These are phyloP conservation scores for Sarocladiaceae sp. DNA, from an alignment of 2,329 filamentous ascomycete genomes.

Conservation along the genomic window DNA sequence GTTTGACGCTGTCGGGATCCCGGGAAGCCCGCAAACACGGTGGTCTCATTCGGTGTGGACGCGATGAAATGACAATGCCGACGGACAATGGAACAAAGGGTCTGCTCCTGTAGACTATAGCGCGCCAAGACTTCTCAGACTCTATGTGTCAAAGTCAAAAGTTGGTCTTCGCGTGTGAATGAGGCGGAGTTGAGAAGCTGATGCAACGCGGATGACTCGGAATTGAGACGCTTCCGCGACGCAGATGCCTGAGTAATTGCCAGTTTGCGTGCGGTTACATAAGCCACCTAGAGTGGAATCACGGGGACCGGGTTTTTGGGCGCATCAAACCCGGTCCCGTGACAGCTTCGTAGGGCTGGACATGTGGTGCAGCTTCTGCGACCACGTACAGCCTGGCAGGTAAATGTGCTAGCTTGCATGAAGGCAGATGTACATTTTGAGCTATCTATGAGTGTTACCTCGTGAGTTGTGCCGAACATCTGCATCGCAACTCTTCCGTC, in stretches of 20 bases:
- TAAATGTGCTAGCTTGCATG: too few species aligned
- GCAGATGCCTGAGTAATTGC: neutral
- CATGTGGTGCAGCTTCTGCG: neutral
- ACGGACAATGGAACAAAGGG: neutral
- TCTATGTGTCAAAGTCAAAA: neutral
- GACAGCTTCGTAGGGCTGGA: neutral
- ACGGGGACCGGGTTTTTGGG: neutral
- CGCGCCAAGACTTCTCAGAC: neutral
- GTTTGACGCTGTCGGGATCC: neutral
- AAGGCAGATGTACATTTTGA: too few species aligned
- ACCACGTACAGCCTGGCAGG: too few species aligned
- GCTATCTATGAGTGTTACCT: too few species aligned
- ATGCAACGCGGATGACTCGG: neutral
- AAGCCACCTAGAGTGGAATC: neutral
- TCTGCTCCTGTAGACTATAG: neutral
- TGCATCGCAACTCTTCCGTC: too few species aligned
- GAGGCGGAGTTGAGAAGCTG: neutral
- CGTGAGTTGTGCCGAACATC: too few species aligned
- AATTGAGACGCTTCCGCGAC: neutral
- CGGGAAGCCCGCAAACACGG: neutral
- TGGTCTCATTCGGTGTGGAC: neutral
- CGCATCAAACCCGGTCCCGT: neutral
- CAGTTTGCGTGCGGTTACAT: neutral
- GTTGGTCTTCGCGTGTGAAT: too few species aligned
- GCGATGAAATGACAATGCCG: neutral